These are phyloP conservation scores for Penicillium riverlandense DNA, from an alignment of 495 filamentous ascomycete genomes.

Conservation along the genomic window DNA sequence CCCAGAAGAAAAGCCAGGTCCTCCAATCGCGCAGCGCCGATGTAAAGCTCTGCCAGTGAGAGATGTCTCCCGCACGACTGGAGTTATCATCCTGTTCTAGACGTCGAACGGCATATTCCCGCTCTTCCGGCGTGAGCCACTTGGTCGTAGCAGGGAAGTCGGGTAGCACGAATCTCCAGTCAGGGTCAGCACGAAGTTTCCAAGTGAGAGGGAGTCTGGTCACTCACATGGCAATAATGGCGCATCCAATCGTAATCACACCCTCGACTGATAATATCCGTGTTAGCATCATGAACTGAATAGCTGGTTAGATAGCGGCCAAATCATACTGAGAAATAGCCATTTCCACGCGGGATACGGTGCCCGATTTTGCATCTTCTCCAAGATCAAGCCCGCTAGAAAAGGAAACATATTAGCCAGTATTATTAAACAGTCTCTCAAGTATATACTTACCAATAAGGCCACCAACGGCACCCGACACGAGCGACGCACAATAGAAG, in stretches of 20 bases:
- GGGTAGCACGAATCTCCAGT: neutral
- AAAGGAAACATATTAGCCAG: neutral
- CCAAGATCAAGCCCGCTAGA: conserved; percentile 3
- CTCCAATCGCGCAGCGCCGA: conserved; percentile 2
- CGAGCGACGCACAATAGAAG: conserved; percentile 2
- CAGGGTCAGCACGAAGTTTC: neutral
- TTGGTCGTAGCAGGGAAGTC: neutral
- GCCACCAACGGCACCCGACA: conserved; percentile 3
- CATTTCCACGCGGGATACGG: conserved; percentile 4
- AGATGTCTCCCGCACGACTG: neutral
- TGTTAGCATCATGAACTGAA: neutral
- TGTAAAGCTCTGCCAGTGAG: conserved; percentile 2
- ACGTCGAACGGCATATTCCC: conserved; percentile 1
- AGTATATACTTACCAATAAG: conserved; percentile 1
- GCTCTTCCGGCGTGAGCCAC: neutral
- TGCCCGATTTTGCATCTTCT: conserved; percentile 4
- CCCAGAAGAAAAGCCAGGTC: conserved; percentile 3
- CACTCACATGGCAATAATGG: conserved; percentile 1
- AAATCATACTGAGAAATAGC: conserved; percentile 3
- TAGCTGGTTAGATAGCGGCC: neutral
- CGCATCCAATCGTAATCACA: conserved; percentile 1
- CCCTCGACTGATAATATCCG: conserved; percentile 2
- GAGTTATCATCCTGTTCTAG: conserved; percentile 1
- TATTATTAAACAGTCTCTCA: too few relatives aligned
- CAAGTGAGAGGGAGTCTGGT: neutral